These are phyloP conservation scores for Solanum clarkiae DNA, from an alignment of 257 asterid species.

Conservation along the genomic window DNA sequence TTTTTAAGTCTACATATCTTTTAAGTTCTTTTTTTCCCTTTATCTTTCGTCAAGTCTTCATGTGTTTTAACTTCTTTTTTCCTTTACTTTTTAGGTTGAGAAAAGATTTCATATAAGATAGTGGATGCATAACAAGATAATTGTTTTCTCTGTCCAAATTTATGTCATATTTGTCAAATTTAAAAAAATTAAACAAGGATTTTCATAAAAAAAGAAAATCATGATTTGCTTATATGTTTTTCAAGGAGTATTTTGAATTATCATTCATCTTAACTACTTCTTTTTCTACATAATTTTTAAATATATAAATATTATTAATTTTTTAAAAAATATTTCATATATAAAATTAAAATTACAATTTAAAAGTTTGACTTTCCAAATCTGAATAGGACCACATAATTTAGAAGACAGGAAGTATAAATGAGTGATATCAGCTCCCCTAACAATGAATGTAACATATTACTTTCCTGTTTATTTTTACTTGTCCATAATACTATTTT, in stretches of 20 bases:
- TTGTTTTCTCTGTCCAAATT: not conserved
- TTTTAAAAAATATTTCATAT: not conserved
- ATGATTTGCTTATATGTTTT: not conserved
- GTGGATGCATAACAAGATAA: not conserved
- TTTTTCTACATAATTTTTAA: not conserved
- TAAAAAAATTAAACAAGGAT: too few species aligned
- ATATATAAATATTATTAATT: not conserved
- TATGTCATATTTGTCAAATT: not conserved
- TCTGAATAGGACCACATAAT: not conserved
- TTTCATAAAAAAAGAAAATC: not conserved
- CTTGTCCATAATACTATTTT: too few species aligned
- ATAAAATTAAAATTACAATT: not conserved
- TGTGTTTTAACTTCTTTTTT: not conserved
- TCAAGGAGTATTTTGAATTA: not conserved
- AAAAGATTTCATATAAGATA: not conserved
- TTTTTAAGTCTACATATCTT: not conserved
- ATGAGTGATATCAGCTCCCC: not conserved
- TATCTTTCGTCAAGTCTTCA: not conserved
- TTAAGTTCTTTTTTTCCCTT: not conserved
- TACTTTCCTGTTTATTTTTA: too few species aligned
- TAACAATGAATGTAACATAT: not conserved
- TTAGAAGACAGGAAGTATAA: not conserved
- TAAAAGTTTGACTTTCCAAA: not conserved
- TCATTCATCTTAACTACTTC: not conserved
- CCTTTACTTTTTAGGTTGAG: not conserved